A percentile compares a stretch with the other conserved stretches of the same genome.
Evolutionary conservation across 805 yeast genomes (phyloP).

Genomic region (Nakazawaea wickerhamii): DNA sequence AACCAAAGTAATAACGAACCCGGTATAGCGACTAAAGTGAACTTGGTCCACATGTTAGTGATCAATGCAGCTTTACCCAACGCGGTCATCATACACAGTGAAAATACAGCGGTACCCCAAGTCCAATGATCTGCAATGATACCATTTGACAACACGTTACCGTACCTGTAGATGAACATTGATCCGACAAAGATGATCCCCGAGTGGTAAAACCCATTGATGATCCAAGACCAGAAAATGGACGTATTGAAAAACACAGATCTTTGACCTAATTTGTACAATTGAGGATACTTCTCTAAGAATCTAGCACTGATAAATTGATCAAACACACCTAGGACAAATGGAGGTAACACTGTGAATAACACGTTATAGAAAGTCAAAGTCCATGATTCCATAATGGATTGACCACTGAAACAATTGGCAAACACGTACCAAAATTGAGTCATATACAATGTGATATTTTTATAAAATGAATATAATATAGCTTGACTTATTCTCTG

Average conservation of each 20-base stretch:
- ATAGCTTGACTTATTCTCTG: constrained; percentile 92
- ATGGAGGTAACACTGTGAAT: constrained; percentile 93
- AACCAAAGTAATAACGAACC: constrained; percentile 89
- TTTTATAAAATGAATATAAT: constrained; percentile 91
- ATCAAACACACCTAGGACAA: constrained; percentile 93
- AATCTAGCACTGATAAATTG: constrained; percentile 91
- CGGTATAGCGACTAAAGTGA: constrained; percentile 86
- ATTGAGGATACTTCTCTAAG: constrained; percentile 85
- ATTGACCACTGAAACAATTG: constrained; percentile 92
- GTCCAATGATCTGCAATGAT: constrained; percentile 82
- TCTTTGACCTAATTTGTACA: constrained; percentile 85
- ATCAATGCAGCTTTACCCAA: constrained; percentile 93
- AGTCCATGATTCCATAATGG: constrained; percentile 96
- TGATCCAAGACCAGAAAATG: constrained; percentile 96
- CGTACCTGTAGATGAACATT: constrained; percentile 59
- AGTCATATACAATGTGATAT: constrained; percentile 92
- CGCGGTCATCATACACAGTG: constrained; percentile 82
- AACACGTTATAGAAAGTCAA: constrained; percentile 92
- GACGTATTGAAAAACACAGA: constrained; percentile 85
- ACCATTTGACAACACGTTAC: constrained; percentile 65
- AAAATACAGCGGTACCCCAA: constrained; percentile 88
- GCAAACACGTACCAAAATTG: constrained; percentile 97
- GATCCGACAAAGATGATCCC: constrained; percentile 75
- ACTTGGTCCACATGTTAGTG: constrained; percentile 92
- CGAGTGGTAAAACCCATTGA: constrained; percentile 93